Evolutionary conservation across 768 basidiomycete species (phyloP).

Genomic region (Punctularia strigosozonata): DNA sequence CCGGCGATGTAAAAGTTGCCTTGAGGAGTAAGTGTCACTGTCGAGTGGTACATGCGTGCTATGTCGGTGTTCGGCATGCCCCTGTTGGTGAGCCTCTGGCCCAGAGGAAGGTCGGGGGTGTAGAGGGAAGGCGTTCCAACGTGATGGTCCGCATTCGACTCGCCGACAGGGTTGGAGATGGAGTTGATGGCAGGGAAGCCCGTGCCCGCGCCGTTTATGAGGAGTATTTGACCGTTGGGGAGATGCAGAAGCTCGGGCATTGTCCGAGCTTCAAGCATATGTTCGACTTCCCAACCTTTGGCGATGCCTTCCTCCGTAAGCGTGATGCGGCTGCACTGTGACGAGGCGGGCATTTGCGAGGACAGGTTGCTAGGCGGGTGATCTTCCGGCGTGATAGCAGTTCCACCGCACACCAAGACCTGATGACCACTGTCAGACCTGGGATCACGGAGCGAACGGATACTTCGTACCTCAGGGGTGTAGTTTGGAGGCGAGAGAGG

Average conservation of each 20-base stretch:
- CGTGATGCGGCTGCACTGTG: constrained; percentile 61
- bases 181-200: constrained; percentile 77
- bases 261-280: constrained; percentile 60
- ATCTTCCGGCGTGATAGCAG: constrained; percentile 48
- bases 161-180: constrained; percentile 53
- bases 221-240: constrained; percentile 61
- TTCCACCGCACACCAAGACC: constrained; percentile 73
- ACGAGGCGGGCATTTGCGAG: constrained; percentile 60
- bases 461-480: constrained; percentile 50
- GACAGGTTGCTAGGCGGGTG: constrained; percentile 50
- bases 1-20: constrained; percentile 72
- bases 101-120: constrained; percentile 37
- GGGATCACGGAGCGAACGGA: too few species aligned
- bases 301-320: constrained; percentile 55
- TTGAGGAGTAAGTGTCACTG: constrained; percentile 63
- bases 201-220: constrained; percentile 65
- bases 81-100: constrained; percentile 42
- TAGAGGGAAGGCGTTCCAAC: constrained; percentile 63
- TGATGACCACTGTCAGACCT: too few species aligned
- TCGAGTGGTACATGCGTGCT: constrained; percentile 74
- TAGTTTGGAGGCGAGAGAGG: constrained; percentile 55
- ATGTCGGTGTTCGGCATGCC: constrained; percentile 57
- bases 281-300: constrained; percentile 62
- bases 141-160: constrained; percentile 70
- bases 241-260: constrained; percentile 79